Base-by-base conservation (phyloP, 768 basidiomycete species). In the Rhodotorula graminis region DNA sequence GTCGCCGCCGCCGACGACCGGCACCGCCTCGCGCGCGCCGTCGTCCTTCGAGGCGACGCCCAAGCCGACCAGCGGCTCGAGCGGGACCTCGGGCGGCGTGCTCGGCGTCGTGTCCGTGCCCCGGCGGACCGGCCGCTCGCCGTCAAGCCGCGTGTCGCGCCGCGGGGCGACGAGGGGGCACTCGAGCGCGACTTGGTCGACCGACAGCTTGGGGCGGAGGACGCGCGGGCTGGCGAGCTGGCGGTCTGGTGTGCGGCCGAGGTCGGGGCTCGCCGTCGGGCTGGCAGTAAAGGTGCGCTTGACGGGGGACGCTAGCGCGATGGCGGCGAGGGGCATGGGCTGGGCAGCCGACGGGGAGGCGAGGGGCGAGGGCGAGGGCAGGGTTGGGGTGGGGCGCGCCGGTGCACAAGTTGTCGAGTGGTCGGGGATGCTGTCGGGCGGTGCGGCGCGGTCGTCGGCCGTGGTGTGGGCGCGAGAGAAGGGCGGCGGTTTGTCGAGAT, bases 151-250 rank as follows among this genome's bases (percentile, higher is more conserved):
- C 37, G 9, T 4, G 5, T 37, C 37, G 37, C 37, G 37, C 37
- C 37, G 4, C 29, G n/a, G 37, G 29, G 44, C n/a, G 29, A 33
- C 8, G 40, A n/a, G 27, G 6, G 29, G 47, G 46, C 40, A 15
- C 25, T 55, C 44, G 44, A 59, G 31, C 2, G 33, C 8, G n/a
- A 46, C 53, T 29, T 61, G 65, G 29, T 60, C 46, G 52, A 29
- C 59, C n/a, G 50, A 55, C 0, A 74, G 31, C 62, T 67, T 70
- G 4, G 73, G 64, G 14, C 73, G 49, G 19, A 65, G 33, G 9
- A 74, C 69, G 10, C 73, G 50, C 42, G 68, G 67, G 46, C 53
- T 53, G 8, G 46, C 42, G 12, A 25, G 14, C 21, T 61, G 61
- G 9, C 14, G 25, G 23, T 21, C 27, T 1, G 23, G 25, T 27